Base-by-base conservation (phyloP, 1,139 yeast species). In the Candida smagusa region DNA sequence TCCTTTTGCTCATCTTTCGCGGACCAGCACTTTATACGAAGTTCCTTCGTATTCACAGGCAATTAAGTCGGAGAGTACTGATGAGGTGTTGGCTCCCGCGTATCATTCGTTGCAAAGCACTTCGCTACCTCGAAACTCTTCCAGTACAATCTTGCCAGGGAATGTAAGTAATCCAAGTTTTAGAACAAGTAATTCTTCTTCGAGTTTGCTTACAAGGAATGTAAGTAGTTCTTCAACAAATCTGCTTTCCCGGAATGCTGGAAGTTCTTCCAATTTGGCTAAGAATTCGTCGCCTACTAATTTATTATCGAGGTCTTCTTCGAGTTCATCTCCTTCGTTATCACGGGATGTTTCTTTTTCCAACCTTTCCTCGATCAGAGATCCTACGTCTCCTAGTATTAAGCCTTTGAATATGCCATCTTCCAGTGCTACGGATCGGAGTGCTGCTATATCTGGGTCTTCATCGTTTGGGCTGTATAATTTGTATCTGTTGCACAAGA, bases 41-140 rank as follows among this genome's bases (percentile, higher is more conserved):
- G 95, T 89, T 3, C 97, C 97, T 0, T 79, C 95, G 0, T 90
- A 90, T 58, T 74, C 74, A 7, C 82, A 87, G 32, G 97, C 97
- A 0, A 63, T 82, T 56, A 72, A 70, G 47, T 59, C 75, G 2
- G 75, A 67, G 25, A 59, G 61, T 3, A 58, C 64, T 7, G 76
- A 65, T 4, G 77, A 68, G 30, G 77, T 73, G 30, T 60, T 81
- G 28, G 74, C 90, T 1, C 92, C 94, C 0, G 72, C 74, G 1
- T 84, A 84, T 54, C 73, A 66, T 41, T 16, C 19, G 5, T 16
- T 16, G 5, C 19, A 16, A 16, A 16, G 19, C 19, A 4, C 19
- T 16, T 16, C 19, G 19, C 19, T 16, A 16, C 79, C 79, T 3
- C 77, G 80, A 2, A 57, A 65, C n/a, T 77, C 77, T 1, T 74